Base-by-base conservation (phyloP, 208 protist genomes). In the Leishmania turanica region DNA sequence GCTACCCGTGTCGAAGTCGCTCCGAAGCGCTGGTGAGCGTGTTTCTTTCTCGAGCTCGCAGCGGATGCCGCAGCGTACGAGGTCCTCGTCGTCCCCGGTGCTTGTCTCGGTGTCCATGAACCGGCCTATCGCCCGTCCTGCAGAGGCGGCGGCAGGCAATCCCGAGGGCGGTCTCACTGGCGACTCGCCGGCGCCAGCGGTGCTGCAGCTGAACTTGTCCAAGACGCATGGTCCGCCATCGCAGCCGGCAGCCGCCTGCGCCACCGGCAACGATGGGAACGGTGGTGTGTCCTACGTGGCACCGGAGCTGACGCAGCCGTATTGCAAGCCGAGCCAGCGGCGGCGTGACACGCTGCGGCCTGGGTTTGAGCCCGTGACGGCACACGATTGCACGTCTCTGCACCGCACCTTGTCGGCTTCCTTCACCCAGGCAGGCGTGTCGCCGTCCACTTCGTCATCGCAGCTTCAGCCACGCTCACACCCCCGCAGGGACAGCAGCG, bases 281-380 rank as follows among this genome's bases (percentile, higher is more conserved):
- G 72, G 49, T 19, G 68, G 24, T 15, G 64, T 77, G 65, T 51
- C 49, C 9, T 83, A 87, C 64, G 80, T 83, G 6, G 78, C 77
- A 8, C 80, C 77, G 2, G 77, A 80, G 71, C 58, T 89, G n/a
- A 79, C 71, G 9, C 79, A 84, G 75, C 86, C 86, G 21, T 78
- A 74, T n/a, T 37, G 71, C 60, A 40, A 45, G 49, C 62, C 75
- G 8, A 78, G n/a, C 47, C 79, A 77, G 51, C 80, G 74, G 21
- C 71, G 66, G 6, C 79, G 85, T 37, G 79, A 78, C 75, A 68
- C 54, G 13, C 37, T 89, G 21, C 79, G 79, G 49, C 87, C 87
- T 24, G 84, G 81, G 64, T 90, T 84, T 76, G 76, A 88, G 53
- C 87, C 87, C 19, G 80, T 90, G 17, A 88, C 80, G 51, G 74